These are phyloP conservation scores for Yamadazyma membranifaciens DNA, from an alignment of 1,139 yeast species.

Conservation along the genomic window DNA sequence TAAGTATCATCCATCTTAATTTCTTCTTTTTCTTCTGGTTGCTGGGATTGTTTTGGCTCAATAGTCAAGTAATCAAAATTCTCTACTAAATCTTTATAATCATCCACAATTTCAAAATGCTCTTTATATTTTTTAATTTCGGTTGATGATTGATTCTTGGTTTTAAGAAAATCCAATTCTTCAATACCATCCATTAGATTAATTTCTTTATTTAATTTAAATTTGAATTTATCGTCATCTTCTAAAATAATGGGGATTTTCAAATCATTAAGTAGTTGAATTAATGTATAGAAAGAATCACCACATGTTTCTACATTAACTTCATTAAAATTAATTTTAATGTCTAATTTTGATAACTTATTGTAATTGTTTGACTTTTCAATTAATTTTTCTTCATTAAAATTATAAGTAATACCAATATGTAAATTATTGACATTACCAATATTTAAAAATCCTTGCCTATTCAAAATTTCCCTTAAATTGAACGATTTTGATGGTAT, in stretches of 20 bases:
- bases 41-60: constrained; percentile 1
- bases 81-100: constrained; percentile 15
- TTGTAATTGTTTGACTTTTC: constrained; percentile 12
- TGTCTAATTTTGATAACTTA: constrained; percentile 31
- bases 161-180: constrained; percentile 24
- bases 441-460: constrained; percentile 43
- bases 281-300: constrained; percentile 73
- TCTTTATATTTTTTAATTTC: background rate
- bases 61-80: constrained; percentile 10
- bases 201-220: constrained; percentile 31
- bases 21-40: constrained; percentile 3
- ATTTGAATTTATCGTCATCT: constrained; percentile 55
- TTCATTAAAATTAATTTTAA: constrained; percentile 50
- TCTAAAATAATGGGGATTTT: constrained; percentile 62
- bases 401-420: constrained; percentile 37
- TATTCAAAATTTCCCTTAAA: constrained; percentile 24
- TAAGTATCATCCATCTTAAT: constrained; percentile 43
- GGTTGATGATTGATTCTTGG: background rate
- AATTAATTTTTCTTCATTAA: constrained; percentile 8
- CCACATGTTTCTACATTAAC: constrained; percentile 68
- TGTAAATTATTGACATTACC: constrained; percentile 45
- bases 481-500: constrained; percentile 14
- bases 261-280: constrained; percentile 68
- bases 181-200: constrained; percentile 52
- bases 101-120: constrained; percentile 21